phyloP scores from a whole-genome alignment of 2,329 filamentous ascomycete species.

The Penicillium sp. region DNA sequence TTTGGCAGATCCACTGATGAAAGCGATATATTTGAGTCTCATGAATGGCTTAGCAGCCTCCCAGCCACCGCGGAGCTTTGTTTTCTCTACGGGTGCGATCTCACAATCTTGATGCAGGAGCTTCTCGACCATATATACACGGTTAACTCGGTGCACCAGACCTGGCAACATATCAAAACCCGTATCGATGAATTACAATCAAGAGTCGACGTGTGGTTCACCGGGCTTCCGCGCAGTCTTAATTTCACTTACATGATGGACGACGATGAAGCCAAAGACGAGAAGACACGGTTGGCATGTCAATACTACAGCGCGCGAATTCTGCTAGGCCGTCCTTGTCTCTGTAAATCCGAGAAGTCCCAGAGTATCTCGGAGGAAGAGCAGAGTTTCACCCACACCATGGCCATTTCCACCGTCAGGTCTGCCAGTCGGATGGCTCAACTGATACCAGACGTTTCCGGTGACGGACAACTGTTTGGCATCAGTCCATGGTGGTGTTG shows the following conservation, averaged over 20 bases:
- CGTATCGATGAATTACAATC: conserved; percentile 1
- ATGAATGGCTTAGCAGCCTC: conserved; percentile 9
- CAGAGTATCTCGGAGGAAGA: conserved; percentile 1
- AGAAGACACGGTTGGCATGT: conserved; percentile 34
- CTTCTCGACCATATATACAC: conserved; percentile 33
- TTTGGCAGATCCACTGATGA: background rate
- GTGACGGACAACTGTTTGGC: conserved; percentile 30
- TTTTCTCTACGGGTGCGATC: too few relatives aligned
- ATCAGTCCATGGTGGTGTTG: conserved; percentile 43
- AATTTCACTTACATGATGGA: conserved; percentile 4
- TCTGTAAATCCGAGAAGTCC: conserved; percentile 32
- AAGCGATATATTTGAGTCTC: background rate
- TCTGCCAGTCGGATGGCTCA: conserved; percentile 36
- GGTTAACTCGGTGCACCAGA: conserved; percentile 10
- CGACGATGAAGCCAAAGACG: conserved; percentile 7
- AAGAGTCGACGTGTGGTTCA: conserved; percentile 9
- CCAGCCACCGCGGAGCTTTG: conserved; percentile 7
- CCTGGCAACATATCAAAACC: conserved; percentile 4
- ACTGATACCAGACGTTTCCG: conserved; percentile 37
- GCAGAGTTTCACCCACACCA: conserved; percentile 27
- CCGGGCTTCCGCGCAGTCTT: conserved; percentile 4
- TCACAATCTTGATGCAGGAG: conserved; percentile 32
- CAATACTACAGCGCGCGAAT: conserved; percentile 37
- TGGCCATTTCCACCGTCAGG: conserved; percentile 23
- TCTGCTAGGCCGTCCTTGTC: conserved; percentile 37